These are phyloP conservation scores for Boletellus deceptivus DNA, from an alignment of 1,284 basidiomycete species.

Conservation along the genomic window DNA sequence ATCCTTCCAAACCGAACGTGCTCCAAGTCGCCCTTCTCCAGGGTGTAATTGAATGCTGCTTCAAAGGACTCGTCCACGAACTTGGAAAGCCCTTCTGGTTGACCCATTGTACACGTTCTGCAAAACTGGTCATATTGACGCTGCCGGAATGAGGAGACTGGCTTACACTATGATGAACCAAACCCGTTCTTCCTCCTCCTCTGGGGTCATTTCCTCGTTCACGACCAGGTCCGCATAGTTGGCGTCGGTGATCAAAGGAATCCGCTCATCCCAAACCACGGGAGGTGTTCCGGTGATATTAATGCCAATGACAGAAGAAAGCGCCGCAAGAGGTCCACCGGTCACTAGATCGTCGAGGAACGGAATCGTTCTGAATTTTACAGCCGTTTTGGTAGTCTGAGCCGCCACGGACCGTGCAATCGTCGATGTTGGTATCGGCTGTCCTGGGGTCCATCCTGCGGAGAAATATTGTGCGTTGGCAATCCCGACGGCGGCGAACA, in stretches of 20 bases:
- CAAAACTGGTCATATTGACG: constrained; percentile 2
- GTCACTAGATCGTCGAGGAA: constrained; percentile 30
- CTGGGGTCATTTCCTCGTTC: constrained; percentile 58
- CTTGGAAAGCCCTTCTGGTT: constrained; percentile 62
- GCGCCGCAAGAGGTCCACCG: constrained; percentile 43
- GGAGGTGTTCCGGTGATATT: constrained; percentile 64
- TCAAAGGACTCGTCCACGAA: constrained; percentile 70
- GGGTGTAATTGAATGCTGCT: constrained; percentile 59
- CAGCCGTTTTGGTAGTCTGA: constrained; percentile 18
- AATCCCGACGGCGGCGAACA: constrained; percentile 36
- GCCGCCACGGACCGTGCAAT: constrained; percentile 14
- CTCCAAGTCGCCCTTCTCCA: constrained; percentile 60
- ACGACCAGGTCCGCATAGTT: constrained; percentile 69
- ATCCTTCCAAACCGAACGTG: constrained; percentile 75
- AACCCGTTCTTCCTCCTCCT: constrained; percentile 62
- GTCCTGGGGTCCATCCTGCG: constrained; percentile 72
- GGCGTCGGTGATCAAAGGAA: constrained; percentile 72
- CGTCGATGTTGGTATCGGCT: constrained; percentile 42
- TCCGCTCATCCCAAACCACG: constrained; percentile 62
- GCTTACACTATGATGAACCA: constrained; percentile 75
- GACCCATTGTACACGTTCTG: constrained; percentile 61
- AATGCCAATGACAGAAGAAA: constrained; percentile 58
- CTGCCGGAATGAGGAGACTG: constrained; percentile 2
- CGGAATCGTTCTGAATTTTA: constrained; percentile 11
- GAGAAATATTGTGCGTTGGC: constrained; percentile 70